phyloP scores from a whole-genome alignment of 2,329 filamentous ascomycete species.

The Penicillium sp. region DNA sequence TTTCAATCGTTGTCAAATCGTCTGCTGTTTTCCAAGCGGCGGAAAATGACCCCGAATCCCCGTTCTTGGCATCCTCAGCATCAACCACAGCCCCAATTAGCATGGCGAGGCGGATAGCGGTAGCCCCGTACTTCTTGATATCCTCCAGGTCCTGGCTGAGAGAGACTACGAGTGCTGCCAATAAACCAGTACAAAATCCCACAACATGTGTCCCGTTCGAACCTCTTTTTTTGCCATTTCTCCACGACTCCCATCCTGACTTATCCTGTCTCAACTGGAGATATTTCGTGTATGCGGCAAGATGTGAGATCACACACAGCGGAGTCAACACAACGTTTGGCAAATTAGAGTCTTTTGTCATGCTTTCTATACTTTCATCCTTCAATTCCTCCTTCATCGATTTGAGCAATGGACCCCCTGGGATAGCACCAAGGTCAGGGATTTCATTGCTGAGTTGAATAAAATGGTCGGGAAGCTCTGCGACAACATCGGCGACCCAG shows the following conservation, averaged over 20 bases:
- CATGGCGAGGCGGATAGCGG: not conserved
- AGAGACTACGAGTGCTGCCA: not conserved
- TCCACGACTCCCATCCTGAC: not conserved
- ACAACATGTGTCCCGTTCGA: not conserved
- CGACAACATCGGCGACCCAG: not conserved
- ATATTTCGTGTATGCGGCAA: not conserved
- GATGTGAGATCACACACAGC: not conserved
- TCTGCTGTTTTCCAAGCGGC: not conserved
- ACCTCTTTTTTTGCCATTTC: not conserved
- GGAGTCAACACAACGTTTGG: not conserved
- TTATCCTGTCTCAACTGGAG: not conserved
- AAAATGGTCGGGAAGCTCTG: not conserved
- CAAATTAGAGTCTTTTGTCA: not conserved
- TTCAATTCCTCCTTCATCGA: not conserved
- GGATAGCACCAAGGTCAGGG: not conserved
- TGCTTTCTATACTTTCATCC: not conserved
- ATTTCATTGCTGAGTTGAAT: not conserved
- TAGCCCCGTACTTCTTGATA: not conserved
- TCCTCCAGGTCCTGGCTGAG: not conserved
- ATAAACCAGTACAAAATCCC: not conserved
- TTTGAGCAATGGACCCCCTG: not conserved
- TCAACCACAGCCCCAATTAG: not conserved
- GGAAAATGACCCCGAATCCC: not conserved
- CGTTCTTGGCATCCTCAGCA: not conserved
- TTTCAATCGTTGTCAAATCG: not conserved